Conservation (phyloP, 495 filamentous ascomycete species). For the Hypoxylon fuscum region DNA sequence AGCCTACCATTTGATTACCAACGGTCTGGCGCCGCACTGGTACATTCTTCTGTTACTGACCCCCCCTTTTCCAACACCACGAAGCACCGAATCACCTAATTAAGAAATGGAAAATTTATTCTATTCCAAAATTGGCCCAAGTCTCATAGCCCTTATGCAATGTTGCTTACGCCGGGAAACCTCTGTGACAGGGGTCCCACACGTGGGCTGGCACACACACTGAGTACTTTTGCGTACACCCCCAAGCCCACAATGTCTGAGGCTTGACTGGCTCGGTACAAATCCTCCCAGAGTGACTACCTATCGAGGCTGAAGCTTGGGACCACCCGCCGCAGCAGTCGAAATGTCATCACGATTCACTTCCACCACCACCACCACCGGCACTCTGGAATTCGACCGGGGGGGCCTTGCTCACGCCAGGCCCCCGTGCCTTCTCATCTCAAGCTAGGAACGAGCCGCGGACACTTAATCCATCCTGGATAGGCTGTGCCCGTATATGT, state of each 20-base stretch:
- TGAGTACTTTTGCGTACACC: slow-evolving; percentile 5
- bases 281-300: slow-evolving; percentile 19
- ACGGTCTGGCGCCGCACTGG: slow-evolving; percentile 11
- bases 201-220: slow-evolving; percentile 3
- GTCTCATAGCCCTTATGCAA: background rate
- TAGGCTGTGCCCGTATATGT: slow-evolving; percentile 19
- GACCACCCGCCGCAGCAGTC: slow-evolving; percentile 11
- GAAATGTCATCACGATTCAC: too few species aligned
- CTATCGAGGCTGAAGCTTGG: slow-evolving; percentile 21
- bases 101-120: slow-evolving; percentile 6
- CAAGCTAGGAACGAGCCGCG: slow-evolving; percentile 22
- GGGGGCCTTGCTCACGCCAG: slow-evolving; percentile 18
- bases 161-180: background rate
- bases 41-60: background rate
- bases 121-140: slow-evolving; percentile 9
- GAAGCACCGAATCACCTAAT: slow-evolving; percentile 22
- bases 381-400: slow-evolving; percentile 18
- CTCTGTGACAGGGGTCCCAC: background rate
- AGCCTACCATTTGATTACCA: slow-evolving; percentile 17
- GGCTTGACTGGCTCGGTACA: slow-evolving; percentile 21
- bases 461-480: slow-evolving; percentile 7
- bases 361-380: slow-evolving; percentile 6
- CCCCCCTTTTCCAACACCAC: slow-evolving; percentile 12
- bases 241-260: slow-evolving; percentile 13
- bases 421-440: slow-evolving; percentile 5